These are phyloP conservation scores for Blastocystis sp. DNA, from an alignment of 352 stramenopile species.

Conservation along the genomic window DNA sequence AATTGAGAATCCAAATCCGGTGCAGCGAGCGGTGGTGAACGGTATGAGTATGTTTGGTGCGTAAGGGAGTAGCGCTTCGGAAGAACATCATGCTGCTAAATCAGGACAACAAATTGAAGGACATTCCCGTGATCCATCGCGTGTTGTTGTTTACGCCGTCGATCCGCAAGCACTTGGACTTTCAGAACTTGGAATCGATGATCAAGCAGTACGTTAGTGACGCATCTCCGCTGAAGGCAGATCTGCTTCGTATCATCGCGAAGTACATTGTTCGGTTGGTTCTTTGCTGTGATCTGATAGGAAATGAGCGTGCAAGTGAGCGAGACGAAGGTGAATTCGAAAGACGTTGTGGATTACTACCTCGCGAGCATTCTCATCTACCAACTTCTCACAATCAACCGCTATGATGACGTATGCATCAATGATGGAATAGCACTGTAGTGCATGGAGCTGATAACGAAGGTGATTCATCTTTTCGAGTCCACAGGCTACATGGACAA, in stretches of 20 bases:
- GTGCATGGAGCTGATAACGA: neutral
- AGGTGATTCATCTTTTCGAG: constrained; percentile 9
- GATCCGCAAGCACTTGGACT: constrained; percentile 27
- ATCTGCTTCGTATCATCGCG: constrained; percentile 7
- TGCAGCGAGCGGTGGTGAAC: neutral
- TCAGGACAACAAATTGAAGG: neutral
- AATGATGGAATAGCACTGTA: neutral
- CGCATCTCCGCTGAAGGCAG: neutral
- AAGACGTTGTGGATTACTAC: constrained; percentile 51
- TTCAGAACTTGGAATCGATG: neutral
- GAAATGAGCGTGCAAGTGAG: neutral
- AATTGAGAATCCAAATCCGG: neutral
- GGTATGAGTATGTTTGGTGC: neutral
- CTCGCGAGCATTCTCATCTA: constrained; percentile 41
- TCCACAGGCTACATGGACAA: constrained; percentile 35
- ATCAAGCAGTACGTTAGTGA: constrained; percentile 18
- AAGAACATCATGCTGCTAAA: constrained; percentile 48
- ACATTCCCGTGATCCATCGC: constrained; percentile 19
- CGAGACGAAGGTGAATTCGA: neutral
- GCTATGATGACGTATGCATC: constrained; percentile 12
- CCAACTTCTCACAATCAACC: neutral
- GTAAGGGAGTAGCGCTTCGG: constrained; percentile 4
- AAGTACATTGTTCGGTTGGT: constrained; percentile 11
- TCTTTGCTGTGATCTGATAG: neutral
- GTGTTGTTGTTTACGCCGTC: constrained; percentile 49